A percentile compares a stretch with the other conserved stretches of the same genome.
Conservation (phyloP, 768 basidiomycete genomes). For the Tephrocybe rancida region DNA sequence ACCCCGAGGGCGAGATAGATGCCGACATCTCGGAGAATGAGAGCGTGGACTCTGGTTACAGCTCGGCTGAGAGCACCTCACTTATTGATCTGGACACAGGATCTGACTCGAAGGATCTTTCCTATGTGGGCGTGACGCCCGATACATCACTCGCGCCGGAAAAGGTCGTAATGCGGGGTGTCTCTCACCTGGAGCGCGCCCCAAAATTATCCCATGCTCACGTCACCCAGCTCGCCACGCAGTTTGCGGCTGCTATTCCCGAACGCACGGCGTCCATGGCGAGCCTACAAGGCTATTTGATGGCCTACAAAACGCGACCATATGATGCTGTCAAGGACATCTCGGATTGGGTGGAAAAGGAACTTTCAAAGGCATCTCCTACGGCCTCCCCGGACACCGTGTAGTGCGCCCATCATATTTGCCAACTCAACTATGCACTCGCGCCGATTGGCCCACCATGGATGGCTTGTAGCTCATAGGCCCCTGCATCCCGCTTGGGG, state of each 20-base stretch:
- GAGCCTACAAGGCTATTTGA: conserved; percentile 59
- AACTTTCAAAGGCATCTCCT: conserved; percentile 22
- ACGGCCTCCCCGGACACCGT: neutral
- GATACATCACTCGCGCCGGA: conserved; percentile 11
- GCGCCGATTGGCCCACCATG: no score
- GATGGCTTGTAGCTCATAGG: no score
- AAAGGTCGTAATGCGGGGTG: conserved; percentile 17
- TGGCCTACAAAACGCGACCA: conserved; percentile 67
- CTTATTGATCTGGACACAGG: conserved; percentile 7
- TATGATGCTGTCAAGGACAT: conserved; percentile 51
- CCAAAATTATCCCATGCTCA: conserved; percentile 42
- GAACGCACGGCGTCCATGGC: conserved; percentile 53
- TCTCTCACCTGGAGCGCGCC: conserved; percentile 34
- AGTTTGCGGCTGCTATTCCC: conserved; percentile 57
- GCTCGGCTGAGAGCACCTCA: conserved; percentile 8
- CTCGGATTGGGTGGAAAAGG: conserved; percentile 51
- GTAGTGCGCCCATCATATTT: neutral
- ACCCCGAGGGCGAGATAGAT: conserved; percentile 25
- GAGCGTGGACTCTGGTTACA: conserved; percentile 24
- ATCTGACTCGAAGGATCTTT: neutral
- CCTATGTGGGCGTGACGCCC: neutral
- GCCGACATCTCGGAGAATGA: conserved; percentile 14
- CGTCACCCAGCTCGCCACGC: conserved; percentile 48
- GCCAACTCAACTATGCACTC: no score
- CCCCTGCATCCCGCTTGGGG: no score